Evolutionary conservation across 129 eudicot species (phyloP), one percentile per base, ranked within the genome.

Genomic region (Glebionis coronaria): DNA sequence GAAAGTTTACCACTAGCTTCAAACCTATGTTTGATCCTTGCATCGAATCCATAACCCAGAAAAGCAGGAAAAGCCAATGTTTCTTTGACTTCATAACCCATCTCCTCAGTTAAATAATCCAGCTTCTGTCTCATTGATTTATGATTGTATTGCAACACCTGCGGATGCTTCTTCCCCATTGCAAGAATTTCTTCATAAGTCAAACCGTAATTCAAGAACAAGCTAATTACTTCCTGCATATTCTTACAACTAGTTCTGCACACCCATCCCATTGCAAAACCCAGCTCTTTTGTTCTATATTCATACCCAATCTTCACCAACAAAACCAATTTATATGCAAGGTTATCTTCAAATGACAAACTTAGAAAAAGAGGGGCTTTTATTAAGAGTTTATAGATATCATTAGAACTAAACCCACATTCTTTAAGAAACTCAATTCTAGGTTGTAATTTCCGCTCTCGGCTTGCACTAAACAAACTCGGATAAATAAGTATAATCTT

Each of bases 131-230:
- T 92, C 75, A 93, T 71, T 3, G 93, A 89, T 61, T 72, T 82
- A 35, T 80, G 87, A 74, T 89, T 93, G 76, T 93, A 93, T 54
- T 93, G 99, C 79, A 89, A 65, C 14, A 93, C 86, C 75, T 89
- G 97, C 4, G 91, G 95, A 68, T 84, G 99, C 76, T 88, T 92
- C 79, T 80, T 86, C 75, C 91, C 90, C 98, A 92, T 93, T 16
- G 81, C 90, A 66, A 82, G 72, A 21, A 93, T 84, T 44, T 89
- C 90, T 60, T 93, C 88, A 70, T 81, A 85, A 60, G 88, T 82
- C 76, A 93, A 58, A 23, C 97, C 99, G 46, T 93, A 86, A 56
- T 78, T 87, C 92, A 93, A 79, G 67, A 80, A 86, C 28, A 89
- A 73, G 31, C 97, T 83, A 67, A 93, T 79, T 29, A 82, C 90